Evolutionary conservation across 352 stramenopile genomes (phyloP).

Genomic region (Globisporangium irregulare): DNA sequence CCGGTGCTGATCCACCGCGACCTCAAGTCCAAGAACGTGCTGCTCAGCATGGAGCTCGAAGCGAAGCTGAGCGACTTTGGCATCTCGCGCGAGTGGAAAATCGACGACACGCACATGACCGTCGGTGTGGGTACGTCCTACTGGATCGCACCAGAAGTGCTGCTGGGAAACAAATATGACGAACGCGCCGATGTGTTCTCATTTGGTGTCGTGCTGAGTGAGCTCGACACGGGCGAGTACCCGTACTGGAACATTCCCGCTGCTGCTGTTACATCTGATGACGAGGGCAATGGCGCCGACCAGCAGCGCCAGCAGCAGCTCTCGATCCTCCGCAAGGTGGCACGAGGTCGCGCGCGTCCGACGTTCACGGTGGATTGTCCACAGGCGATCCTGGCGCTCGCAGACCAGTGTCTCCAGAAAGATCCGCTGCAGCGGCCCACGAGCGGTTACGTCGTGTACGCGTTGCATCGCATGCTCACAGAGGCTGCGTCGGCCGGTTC

Average conservation of each 20-base stretch:
- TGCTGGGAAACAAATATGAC: background rate
- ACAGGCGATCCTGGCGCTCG: slow-evolving; percentile 1
- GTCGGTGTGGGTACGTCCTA: background rate
- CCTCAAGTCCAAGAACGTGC: slow-evolving; percentile 57
- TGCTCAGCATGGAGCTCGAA: slow-evolving; percentile 19
- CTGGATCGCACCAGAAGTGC: background rate
- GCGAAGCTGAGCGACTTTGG: slow-evolving; percentile 45
- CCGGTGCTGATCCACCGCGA: slow-evolving; percentile 48
- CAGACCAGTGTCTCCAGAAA: background rate
- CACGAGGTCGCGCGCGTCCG: background rate
- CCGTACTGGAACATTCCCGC: background rate
- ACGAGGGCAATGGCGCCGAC: background rate
- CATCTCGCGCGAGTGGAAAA: slow-evolving; percentile 15
- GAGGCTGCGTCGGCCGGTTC: background rate
- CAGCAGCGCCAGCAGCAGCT: background rate
- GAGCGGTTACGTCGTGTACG: background rate
- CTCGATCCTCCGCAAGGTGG: slow-evolving; percentile 1
- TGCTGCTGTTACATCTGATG: background rate
- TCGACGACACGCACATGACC: background rate
- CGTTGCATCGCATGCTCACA: background rate
- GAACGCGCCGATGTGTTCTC: background rate
- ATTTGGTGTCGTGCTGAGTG: background rate
- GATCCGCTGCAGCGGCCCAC: background rate
- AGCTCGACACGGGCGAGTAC: background rate
- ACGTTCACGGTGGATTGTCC: background rate